These are phyloP conservation scores for Fraxinus sp. DNA, from an alignment of 305 asterid species.

Conservation along the genomic window DNA sequence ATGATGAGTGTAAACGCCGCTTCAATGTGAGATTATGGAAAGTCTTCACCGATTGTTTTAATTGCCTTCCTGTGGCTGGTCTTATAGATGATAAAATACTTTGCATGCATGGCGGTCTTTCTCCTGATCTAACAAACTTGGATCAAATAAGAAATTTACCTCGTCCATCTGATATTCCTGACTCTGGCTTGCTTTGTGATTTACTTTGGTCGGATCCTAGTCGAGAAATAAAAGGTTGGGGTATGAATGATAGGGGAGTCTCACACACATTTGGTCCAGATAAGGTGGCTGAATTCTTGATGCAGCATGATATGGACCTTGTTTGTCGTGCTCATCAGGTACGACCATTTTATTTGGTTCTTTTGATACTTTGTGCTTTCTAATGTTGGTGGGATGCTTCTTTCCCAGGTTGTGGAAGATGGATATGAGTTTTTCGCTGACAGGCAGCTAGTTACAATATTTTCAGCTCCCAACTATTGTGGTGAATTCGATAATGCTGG, in stretches of 20 bases:
- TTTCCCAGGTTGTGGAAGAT: conserved; percentile 71
- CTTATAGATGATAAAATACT: conserved; percentile 74
- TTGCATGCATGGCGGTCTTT: conserved; percentile 86
- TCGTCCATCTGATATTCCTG: conserved; percentile 81
- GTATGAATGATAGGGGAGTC: conserved; percentile 79
- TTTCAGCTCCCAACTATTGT: conserved; percentile 72
- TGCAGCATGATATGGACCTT: conserved; percentile 75
- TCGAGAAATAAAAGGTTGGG: conserved; percentile 79
- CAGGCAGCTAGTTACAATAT: conserved; percentile 69
- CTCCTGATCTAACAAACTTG: conserved; percentile 71
- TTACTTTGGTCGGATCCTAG: conserved; percentile 80
- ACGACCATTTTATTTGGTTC: conserved; percentile 13
- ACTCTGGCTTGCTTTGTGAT: conserved; percentile 74
- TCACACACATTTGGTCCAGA: conserved; percentile 73
- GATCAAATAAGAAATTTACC: conserved; percentile 64
- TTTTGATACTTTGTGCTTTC: neutral
- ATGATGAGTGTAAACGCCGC: conserved; percentile 75
- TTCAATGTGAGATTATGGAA: conserved; percentile 74
- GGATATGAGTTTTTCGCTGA: conserved; percentile 82
- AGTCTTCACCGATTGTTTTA: conserved; percentile 68
- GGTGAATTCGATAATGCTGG: conserved; percentile 86
- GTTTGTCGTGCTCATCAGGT: conserved; percentile 87
- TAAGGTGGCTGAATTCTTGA: conserved; percentile 72
- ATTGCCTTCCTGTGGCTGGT: conserved; percentile 86
- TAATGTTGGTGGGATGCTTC: conserved; percentile 18